These are phyloP conservation scores for Leccinum uliginosum DNA, from an alignment of 768 basidiomycete genomes.

Conservation along the genomic window DNA sequence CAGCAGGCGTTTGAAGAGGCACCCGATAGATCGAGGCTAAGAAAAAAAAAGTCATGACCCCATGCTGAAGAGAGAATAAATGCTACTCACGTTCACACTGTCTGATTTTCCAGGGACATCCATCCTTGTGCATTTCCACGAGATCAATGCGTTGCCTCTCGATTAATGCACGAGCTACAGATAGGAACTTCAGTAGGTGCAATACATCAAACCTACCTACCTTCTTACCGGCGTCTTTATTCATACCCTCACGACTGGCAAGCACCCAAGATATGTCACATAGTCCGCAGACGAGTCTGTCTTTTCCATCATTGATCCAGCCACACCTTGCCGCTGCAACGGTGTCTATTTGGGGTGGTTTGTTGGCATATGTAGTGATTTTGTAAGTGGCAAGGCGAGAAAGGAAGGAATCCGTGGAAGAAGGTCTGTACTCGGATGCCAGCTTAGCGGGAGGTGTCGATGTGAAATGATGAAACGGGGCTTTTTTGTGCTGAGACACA, in stretches of 20 bases:
- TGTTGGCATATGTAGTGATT: conserved; percentile 75
- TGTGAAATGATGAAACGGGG: conserved; percentile 41
- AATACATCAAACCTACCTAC: conserved; percentile 27
- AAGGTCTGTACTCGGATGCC: conserved; percentile 69
- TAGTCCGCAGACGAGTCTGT: conserved; percentile 68
- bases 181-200: conserved; percentile 13
- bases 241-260: conserved; percentile 65
- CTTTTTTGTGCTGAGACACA: conserved; percentile 48
- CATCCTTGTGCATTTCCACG: conserved; percentile 70
- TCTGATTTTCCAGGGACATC: conserved; percentile 78
- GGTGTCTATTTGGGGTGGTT: conserved; percentile 67
- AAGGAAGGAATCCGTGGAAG: conserved; percentile 70
- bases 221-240: conserved; percentile 69
- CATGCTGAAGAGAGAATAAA: not conserved
- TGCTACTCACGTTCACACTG: conserved; percentile 69
- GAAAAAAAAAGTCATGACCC: conserved; percentile 1
- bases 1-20: conserved; percentile 61
- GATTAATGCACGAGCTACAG: conserved; percentile 59
- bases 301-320: conserved; percentile 82
- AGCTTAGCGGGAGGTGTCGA: conserved; percentile 21
- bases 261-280: conserved; percentile 75
- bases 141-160: conserved; percentile 69
- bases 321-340: conserved; percentile 80
- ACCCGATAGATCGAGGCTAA: conserved; percentile 70
- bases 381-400: conserved; percentile 74